Evolutionary conservation across 1,284 basidiomycete species (phyloP).

Genomic region (Chondrostereum purpureum): DNA sequence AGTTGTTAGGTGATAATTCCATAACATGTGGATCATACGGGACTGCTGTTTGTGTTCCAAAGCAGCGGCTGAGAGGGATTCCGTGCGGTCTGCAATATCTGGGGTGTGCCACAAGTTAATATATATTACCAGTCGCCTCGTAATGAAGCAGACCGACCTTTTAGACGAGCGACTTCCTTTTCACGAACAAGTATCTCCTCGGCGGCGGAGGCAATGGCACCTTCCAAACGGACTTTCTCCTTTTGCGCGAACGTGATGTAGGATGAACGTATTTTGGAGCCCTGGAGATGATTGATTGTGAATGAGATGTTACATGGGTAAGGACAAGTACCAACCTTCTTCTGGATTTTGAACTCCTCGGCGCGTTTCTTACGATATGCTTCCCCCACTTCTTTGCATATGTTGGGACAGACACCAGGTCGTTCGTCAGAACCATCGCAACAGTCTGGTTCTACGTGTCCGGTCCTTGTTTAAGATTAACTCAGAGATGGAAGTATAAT

Average conservation of each 20-base stretch:
- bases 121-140: slow-evolving; percentile 1
- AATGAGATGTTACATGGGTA: background rate
- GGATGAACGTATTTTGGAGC: slow-evolving; percentile 83
- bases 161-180: slow-evolving; percentile 62
- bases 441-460: slow-evolving; percentile 75
- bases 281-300: slow-evolving; percentile 39
- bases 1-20: too few species aligned
- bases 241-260: slow-evolving; percentile 85
- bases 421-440: slow-evolving; percentile 97
- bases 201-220: slow-evolving; percentile 43
- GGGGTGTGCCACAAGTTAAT: slow-evolving; percentile 4
- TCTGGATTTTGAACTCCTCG: slow-evolving; percentile 70
- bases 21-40: slow-evolving; percentile 44
- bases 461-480: slow-evolving; percentile 7
- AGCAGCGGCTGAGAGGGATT: slow-evolving; percentile 66
- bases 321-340: slow-evolving; percentile 51
- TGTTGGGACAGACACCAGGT: slow-evolving; percentile 73
- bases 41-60: slow-evolving; percentile 81
- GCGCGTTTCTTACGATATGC: slow-evolving; percentile 61
- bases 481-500: background rate
- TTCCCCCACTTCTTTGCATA: slow-evolving; percentile 73
- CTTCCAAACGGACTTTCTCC: slow-evolving; percentile 78
- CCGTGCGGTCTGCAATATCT: slow-evolving; percentile 67
- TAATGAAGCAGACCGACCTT: slow-evolving; percentile 35
- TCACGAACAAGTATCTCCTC: slow-evolving; percentile 58